Evolutionary conservation across 495 filamentous ascomycete species (phyloP), one percentile per base, ranked within the genome.

Genomic region (Tuber indicum): DNA sequence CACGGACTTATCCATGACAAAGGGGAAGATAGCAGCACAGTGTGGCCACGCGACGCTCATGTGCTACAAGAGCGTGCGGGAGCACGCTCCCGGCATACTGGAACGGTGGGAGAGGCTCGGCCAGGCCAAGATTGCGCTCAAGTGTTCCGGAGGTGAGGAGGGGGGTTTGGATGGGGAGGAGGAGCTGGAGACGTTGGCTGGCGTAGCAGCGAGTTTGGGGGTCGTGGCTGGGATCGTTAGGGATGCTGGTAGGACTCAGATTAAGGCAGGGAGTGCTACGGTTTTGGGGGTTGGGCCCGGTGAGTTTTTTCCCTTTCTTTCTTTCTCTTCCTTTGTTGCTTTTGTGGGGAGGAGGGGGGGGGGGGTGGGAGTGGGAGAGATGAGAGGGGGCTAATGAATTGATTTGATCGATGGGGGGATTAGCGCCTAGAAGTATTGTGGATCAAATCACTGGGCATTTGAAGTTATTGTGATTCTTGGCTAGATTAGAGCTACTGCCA

Each of bases 11-110:
- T 94, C 94, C 70, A 99, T 99, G 96, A 93, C 91, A 12, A 97
- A 96, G 97, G 96, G 96, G 77, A 99, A 99, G 89, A 98, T 98
- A 81, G 96, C 93, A 74, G 96, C 96, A 10, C 96, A 99, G 87
- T 92, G 91, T 85, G 91, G 91, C n/a, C 96, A 99, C 85, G 96
- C 96, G 14, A 97, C 96, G 1, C 90, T 99, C 62, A 94, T 95
- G 46, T 97, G 94, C 88, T 99, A 98, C 90, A 97, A 97, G 86
- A 87, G 89, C 52, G 86, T 89, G 75, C 85, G 87, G n/a, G 86
- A 88, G 71, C 84, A 90, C 12, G 82, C 84, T 32, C 86, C 87
- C 4, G 85, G 87, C 39, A 86, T 98, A n/a, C 89, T 99, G 21
- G 87, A 86, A 71, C 90, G 89, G 73, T 99, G 96, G 96, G 96